A percentile compares a stretch with the other conserved stretches of the same genome.
Evolutionary conservation across 179 eudicot species (phyloP).

Genomic region (Spinacia oleracea): DNA sequence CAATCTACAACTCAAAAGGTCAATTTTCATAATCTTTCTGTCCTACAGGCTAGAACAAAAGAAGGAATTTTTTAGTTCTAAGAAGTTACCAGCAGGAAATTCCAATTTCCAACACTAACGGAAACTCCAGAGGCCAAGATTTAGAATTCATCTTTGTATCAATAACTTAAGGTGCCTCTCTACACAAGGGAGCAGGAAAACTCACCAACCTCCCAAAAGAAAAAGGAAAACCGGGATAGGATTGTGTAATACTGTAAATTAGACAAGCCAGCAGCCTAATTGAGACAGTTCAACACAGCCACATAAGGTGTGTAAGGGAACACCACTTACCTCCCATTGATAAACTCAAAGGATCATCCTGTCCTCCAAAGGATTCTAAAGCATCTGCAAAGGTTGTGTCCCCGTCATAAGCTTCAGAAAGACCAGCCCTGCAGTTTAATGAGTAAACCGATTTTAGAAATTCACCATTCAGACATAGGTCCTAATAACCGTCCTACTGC

Average conservation of each 20-base stretch:
- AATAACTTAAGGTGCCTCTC: neutral
- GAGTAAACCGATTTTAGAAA: conserved; percentile 5
- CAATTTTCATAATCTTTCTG: neutral
- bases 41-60: neutral
- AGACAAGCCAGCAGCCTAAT: conserved; percentile 1
- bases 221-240: neutral
- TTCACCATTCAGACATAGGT: neutral
- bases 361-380: conserved; percentile 82
- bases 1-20: neutral
- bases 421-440: conserved; percentile 55
- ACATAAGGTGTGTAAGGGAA: neutral
- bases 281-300: neutral
- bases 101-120: neutral
- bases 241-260: neutral
- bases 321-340: conserved; percentile 76
- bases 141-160: neutral
- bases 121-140: neutral
- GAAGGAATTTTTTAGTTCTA: neutral
- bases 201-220: neutral
- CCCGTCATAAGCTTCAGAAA: conserved; percentile 76
- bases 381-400: conserved; percentile 77
- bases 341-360: conserved; percentile 89
- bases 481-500: neutral
- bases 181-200: neutral
- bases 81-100: neutral